Base-by-base conservation (phyloP, 2,329 filamentous ascomycete species). In the Penicillium sp. region DNA sequence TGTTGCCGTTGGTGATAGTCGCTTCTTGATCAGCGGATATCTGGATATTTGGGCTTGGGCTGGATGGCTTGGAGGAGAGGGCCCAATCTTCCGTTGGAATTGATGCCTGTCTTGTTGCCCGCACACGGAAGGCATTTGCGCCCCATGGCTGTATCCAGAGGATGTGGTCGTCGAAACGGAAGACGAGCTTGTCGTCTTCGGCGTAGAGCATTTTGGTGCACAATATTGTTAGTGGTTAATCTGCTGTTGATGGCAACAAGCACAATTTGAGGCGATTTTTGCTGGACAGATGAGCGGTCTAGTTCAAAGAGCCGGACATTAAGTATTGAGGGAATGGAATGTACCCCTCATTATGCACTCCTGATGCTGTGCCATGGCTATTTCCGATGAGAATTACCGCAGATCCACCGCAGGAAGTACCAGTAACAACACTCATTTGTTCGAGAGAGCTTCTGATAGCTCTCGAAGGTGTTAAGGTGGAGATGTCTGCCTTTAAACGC, bases 1-100 rank as follows among this genome's bases (percentile, higher is more conserved):
- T 79, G 12, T 71, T 75, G 46, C 81, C 81, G 58, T 82, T 81
- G 41, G 68, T 69, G 54, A 82, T 75, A 30, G 69, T 72, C n/a
- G 73, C 77, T 22, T 69, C 68, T 31, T 70, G 59, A 12, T 42
- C 60, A 36, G 45, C 28, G 4, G 58, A 55, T 6, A 57, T 65
- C 7, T 62, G 49, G 16, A 65, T 65, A 7, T 16, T 59, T 50
- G 55, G 56, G 8, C 6, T 37, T 16, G 49, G 14, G 30, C 35
- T 46, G 12, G 36, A 25, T 26, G 69, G 61, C 26, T 65, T 63
- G 6, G 62, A 58, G 31, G 61, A 61, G 10, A 75, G 64, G 6
- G 73, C 73, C 73, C 73, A 75, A 31, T 73, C 61, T 48, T 73
- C 70, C 6, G 61, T 55, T 11, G 73, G 73, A 59, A 75, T 69